Evolutionary conservation across 176 grass and related monocot genomes (phyloP).

Genomic region (Echinochloa phyllopogon): DNA sequence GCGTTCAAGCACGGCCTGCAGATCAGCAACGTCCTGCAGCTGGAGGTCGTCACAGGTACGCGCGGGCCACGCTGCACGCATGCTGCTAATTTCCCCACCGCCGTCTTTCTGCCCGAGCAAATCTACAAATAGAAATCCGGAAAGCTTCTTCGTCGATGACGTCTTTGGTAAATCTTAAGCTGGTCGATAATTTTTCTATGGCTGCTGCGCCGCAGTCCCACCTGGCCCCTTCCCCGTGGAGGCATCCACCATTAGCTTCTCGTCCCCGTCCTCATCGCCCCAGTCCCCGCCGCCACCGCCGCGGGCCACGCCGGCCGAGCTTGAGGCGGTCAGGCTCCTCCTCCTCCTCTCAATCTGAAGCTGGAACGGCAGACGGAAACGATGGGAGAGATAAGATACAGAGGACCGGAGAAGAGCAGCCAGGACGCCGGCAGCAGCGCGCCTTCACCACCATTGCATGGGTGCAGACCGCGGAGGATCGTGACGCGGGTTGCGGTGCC

Average conservation of each 20-base stretch:
- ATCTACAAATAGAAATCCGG: background rate
- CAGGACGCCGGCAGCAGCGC: no score
- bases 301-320: slow-evolving; percentile 28
- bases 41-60: slow-evolving; percentile 85
- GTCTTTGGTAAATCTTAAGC: slow-evolving; percentile 9
- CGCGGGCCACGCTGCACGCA: slow-evolving; percentile 13
- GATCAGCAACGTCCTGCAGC: slow-evolving; percentile 86
- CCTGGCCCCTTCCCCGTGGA: slow-evolving; percentile 25
- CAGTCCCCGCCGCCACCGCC: slow-evolving; percentile 10
- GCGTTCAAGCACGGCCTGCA: slow-evolving; percentile 94
- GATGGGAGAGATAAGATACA: no score
- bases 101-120: background rate
- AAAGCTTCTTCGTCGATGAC: background rate
- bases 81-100: background rate
- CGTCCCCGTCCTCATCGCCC: slow-evolving; percentile 26
- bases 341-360: no score
- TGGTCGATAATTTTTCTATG: background rate
- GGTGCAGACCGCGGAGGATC: no score
- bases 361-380: no score
- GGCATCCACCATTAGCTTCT: slow-evolving; percentile 53
- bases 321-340: slow-evolving; percentile 55
- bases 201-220: slow-evolving; percentile 1
- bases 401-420: no score
- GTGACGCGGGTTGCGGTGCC: no score
- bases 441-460: no score